Percentiles rank a stretch among this genome's conserved stretches.
Evolutionary conservation across 148 eudicot species (phyloP).

Genomic region (Simmondsia chinensis): DNA sequence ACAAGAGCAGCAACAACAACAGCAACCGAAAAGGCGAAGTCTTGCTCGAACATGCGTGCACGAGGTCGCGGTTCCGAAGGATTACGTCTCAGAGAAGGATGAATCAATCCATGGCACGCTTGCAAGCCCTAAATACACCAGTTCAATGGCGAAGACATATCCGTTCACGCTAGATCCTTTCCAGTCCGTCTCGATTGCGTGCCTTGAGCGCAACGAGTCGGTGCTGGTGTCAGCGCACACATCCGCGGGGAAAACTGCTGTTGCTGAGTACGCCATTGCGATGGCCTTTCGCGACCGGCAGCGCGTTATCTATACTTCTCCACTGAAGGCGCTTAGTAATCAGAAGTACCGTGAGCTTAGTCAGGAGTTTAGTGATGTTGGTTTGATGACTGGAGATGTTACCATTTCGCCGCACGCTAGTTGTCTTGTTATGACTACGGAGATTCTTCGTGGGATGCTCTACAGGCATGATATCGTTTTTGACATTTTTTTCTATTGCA

Average conservation of each 20-base stretch:
- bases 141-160: constrained; percentile 60
- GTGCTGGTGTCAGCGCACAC: constrained; percentile 91
- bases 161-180: constrained; percentile 79
- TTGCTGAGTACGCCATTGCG: constrained; percentile 94
- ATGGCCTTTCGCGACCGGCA: constrained; percentile 83
- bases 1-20: background rate
- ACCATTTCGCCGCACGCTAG: constrained; percentile 84
- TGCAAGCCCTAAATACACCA: constrained; percentile 44
- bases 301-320: constrained; percentile 87
- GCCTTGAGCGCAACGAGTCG: constrained; percentile 81
- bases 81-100: constrained; percentile 28
- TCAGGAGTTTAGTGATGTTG: constrained; percentile 86
- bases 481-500: no score
- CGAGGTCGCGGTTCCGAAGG: constrained; percentile 81
- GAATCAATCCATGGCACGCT: constrained; percentile 63
- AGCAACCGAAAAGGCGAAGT: constrained; percentile 21
- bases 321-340: constrained; percentile 82
- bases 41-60: constrained; percentile 69
- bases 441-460: constrained; percentile 95
- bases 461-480: no score
- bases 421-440: constrained; percentile 95
- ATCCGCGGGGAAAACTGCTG: constrained; percentile 92
- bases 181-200: constrained; percentile 72
- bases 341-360: constrained; percentile 85
- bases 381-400: constrained; percentile 95